Evolutionary conservation across 345 rosid species (phyloP).

Genomic region (Capsella bursapastoris): DNA sequence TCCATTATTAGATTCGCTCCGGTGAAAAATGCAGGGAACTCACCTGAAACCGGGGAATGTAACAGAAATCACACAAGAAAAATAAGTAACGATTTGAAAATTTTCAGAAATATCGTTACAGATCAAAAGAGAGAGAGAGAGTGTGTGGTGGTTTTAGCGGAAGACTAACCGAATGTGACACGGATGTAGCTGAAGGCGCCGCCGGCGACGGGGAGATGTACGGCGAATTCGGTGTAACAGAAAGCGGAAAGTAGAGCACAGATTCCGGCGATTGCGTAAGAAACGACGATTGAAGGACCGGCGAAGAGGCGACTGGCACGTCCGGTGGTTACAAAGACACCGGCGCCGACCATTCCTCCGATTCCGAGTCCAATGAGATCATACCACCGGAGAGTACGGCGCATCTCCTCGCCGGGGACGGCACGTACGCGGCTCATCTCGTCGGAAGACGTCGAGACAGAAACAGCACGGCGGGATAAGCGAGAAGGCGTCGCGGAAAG

Average conservation of each 20-base stretch:
- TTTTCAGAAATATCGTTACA: not conserved
- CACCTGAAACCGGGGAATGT: constrained; percentile 50
- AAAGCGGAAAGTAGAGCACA: constrained; percentile 96
- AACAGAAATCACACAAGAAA: constrained; percentile 10
- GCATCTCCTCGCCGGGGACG: constrained; percentile 73
- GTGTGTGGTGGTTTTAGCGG: constrained; percentile 9
- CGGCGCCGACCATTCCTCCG: constrained; percentile 99
- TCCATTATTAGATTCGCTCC: constrained; percentile 88
- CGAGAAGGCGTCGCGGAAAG: constrained; percentile 74
- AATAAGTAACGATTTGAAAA: constrained; percentile 13
- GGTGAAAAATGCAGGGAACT: constrained; percentile 85
- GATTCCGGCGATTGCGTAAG: constrained; percentile 95
- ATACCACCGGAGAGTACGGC: constrained; percentile 74
- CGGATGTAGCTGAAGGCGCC: constrained; percentile 97
- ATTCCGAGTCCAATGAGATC: constrained; percentile 87
- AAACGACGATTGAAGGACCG: constrained; percentile 80
- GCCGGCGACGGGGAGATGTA: constrained; percentile 96
- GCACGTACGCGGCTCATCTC: constrained; percentile 67
- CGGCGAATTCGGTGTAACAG: constrained; percentile 98
- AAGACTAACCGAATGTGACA: constrained; percentile 71
- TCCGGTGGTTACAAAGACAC: constrained; percentile 87
- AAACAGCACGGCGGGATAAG: constrained; percentile 64
- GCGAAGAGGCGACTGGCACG: constrained; percentile 61
- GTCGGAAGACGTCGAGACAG: constrained; percentile 71
- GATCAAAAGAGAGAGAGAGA: not conserved